These are phyloP conservation scores for Sequoia sempervirens DNA, from an alignment of 75 land plant genomes.

Conservation along the genomic window DNA sequence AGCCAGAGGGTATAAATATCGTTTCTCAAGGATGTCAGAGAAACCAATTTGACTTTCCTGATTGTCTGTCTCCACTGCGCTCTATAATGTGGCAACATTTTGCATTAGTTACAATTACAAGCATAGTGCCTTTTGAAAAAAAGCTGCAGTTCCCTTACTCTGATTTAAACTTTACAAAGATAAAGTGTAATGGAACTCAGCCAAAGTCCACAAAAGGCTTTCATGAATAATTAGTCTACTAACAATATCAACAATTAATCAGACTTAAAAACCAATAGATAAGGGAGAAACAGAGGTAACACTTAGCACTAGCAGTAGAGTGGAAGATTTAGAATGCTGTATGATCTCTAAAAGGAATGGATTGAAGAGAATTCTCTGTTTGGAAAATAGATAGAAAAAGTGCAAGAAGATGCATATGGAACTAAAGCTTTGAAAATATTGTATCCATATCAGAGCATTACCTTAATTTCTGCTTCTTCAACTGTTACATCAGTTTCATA, in stretches of 20 bases:
- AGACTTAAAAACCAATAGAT: background rate
- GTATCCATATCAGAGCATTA: slow-evolving; percentile 4
- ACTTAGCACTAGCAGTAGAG: background rate
- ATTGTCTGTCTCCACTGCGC: slow-evolving; percentile 22
- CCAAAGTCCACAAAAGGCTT: background rate
- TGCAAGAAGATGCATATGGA: background rate
- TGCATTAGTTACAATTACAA: background rate
- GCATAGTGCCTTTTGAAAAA: too few relatives aligned
- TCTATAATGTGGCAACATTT: slow-evolving; percentile 6
- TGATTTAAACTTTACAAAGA: background rate
- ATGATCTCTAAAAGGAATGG: background rate
- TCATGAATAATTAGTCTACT: background rate
- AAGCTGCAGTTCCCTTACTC: too few relatives aligned
- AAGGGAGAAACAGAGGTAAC: background rate
- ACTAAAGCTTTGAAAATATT: background rate
- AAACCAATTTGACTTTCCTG: slow-evolving; percentile 16
- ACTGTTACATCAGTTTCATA: slow-evolving; percentile 70
- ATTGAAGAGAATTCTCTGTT: background rate
- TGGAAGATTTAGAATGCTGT: background rate
- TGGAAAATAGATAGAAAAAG: background rate
- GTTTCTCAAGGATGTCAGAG: slow-evolving; percentile 20
- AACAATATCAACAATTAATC: background rate
- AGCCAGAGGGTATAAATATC: slow-evolving; percentile 29
- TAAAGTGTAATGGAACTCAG: background rate
- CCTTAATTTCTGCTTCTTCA: slow-evolving; percentile 92